Percentiles rank a stretch among this genome's conserved stretches.
Conservation (phyloP, 306 rosid genomes). For the Inga leiocalycina region DNA sequence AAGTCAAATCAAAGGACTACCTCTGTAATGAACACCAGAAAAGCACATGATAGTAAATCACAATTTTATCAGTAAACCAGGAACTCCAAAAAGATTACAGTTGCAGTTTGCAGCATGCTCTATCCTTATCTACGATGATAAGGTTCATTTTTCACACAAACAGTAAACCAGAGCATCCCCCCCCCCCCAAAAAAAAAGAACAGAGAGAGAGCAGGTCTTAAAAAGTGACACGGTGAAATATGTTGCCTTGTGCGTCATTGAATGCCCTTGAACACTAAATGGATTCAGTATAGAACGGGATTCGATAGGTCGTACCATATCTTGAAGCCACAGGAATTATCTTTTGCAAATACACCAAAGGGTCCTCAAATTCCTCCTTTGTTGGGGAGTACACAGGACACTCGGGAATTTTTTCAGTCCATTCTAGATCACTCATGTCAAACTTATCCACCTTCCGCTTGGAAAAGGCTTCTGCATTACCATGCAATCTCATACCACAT, state of each 20-base stretch:
- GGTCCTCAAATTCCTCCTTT: conserved; percentile 73
- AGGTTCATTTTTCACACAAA: neutral
- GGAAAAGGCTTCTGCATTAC: conserved; percentile 41
- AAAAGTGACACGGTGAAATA: neutral
- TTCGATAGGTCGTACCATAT: conserved; percentile 47
- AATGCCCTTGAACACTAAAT: neutral
- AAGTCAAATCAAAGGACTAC: neutral
- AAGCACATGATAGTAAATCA: neutral
- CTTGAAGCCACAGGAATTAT: conserved; percentile 70
- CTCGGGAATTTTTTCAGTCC: conserved; percentile 69
- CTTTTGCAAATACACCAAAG: conserved; percentile 70
- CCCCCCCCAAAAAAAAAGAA: neutral
- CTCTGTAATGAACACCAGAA: neutral
- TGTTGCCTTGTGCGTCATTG: neutral
- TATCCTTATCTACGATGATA: neutral
- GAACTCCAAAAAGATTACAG: neutral
- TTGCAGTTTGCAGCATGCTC: neutral
- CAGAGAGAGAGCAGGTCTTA: neutral
- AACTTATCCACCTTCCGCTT: conserved; percentile 68
- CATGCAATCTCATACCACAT: conserved; percentile 54
- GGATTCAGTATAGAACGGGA: neutral
- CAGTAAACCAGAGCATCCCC: neutral
- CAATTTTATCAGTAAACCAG: neutral
- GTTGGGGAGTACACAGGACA: conserved; percentile 73
- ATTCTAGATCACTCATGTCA: conserved; percentile 61